Evolutionary conservation across 192 early-diverging fungal species (phyloP), one percentile per base, ranked within the genome.

Genomic region (Oehlia diaphana): DNA sequence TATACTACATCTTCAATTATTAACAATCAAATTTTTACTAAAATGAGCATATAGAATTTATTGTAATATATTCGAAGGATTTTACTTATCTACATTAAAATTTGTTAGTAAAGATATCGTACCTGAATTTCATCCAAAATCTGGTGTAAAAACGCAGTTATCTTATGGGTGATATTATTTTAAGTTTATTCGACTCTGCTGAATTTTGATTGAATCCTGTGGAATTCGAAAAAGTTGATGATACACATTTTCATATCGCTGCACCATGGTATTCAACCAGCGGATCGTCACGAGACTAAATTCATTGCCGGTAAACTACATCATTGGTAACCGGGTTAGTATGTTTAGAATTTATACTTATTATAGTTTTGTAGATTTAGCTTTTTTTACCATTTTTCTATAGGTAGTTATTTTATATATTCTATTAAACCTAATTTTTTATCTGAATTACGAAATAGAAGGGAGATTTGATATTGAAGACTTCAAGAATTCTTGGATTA

Each of bases 191-290:
- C 4, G 83, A 89, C 21, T 93, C 95, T 6, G 89, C 93, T 26
- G 94, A 95, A 53, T 90, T 94, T 83, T 93, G 95, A 71, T 88
- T 99, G 70, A 89, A 85, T 53, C 96, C 97, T 28, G 93, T 91
- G 14, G 97, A 99, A 76, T 99, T 99, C 84, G 98, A 99, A 84
- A 99, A 99, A 90, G 98, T 99, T 79, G 98, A 99, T 84, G 31
- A 31, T 31, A 31, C 31, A 31, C 31, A 31, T 31, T 31, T 31
- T 31, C 31, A 31, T 31, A 31, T 99, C 82, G 95, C 98, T 3
- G 97, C 98, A 96, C 87, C 95, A 96, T 82, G 90, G 84, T 49
- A 96, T 96, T 76, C 31, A 31, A 31, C 31, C 31, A 31, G 31
- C 31, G 31, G 31, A 31, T 31, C 31, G 92, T 67, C 92, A 92